Conservation (phyloP, 495 filamentous ascomycete species). For the Chaetomidium leptoderma region DNA sequence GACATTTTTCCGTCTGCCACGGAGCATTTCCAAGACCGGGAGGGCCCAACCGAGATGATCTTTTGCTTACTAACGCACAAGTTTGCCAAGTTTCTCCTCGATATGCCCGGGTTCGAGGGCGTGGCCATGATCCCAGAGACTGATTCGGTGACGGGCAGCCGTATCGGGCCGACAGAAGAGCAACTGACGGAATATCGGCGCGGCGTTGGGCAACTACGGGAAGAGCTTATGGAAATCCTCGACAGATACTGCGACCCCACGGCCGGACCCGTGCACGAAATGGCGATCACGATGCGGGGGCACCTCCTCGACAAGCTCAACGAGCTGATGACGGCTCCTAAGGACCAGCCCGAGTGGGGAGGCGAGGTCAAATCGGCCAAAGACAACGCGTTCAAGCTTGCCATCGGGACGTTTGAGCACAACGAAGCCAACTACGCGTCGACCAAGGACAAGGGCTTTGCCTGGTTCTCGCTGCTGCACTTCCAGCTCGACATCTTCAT, state of each 20-base stretch:
- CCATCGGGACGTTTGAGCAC: conserved; percentile 42
- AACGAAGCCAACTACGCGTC: conserved; percentile 40
- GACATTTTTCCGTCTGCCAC: conserved; percentile 57
- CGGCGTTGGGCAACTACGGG: conserved; percentile 43
- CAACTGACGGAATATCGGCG: conserved; percentile 48
- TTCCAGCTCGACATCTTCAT: conserved; percentile 53
- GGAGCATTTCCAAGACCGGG: conserved; percentile 47
- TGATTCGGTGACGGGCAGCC: neutral
- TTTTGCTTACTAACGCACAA: conserved; percentile 57
- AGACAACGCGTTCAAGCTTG: conserved; percentile 48
- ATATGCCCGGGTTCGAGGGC: conserved; percentile 41
- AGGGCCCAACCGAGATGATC: conserved; percentile 64
- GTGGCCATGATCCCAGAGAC: conserved; percentile 40
- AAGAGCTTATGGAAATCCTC: conserved; percentile 44
- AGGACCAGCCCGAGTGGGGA: conserved; percentile 42
- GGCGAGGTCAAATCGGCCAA: conserved; percentile 34
- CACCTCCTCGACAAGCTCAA: conserved; percentile 42
- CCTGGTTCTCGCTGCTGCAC: conserved; percentile 49
- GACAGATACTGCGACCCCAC: conserved; percentile 55
- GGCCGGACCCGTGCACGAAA: conserved; percentile 57
- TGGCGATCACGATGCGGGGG: conserved; percentile 46
- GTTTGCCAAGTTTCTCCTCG: conserved; percentile 46
- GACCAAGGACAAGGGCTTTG: conserved; percentile 37
- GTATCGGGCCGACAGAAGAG: conserved; percentile 30
- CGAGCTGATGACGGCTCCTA: conserved; percentile 42